A percentile compares a stretch with the other conserved stretches of the same genome.
phyloP scores from a whole-genome alignment of 2,329 filamentous ascomycete species.

The Aspergillus jensenii region DNA sequence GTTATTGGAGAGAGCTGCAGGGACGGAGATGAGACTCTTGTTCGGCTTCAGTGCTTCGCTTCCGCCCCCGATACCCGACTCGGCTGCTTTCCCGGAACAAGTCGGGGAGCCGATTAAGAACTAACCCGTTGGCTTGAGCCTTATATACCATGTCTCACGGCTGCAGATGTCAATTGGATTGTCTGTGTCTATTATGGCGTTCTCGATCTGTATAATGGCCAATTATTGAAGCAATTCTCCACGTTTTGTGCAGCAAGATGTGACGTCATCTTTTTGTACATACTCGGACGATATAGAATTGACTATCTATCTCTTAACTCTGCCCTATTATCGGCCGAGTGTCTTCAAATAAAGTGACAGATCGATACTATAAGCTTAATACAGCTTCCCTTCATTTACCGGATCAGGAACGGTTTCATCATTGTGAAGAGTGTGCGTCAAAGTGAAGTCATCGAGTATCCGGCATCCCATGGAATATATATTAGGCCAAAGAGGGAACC shows the following conservation, averaged over 20 bases:
- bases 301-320: background rate
- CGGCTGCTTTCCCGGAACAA: conserved; percentile 24
- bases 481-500: too few relatives aligned
- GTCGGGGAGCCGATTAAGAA: conserved; percentile 20
- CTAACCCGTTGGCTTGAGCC: conserved; percentile 6
- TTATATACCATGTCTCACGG: background rate
- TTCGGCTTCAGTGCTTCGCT: conserved; percentile 13
- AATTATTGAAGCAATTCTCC: background rate
- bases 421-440: conserved; percentile 19
- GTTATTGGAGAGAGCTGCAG: background rate
- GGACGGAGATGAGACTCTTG: background rate
- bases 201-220: background rate
- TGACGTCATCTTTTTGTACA: background rate
- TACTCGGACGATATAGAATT: background rate
- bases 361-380: background rate
- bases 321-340: background rate
- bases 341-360: background rate
- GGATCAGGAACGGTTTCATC: background rate
- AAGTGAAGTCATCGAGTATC: conserved; percentile 28
- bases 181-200: background rate
- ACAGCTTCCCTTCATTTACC: background rate
- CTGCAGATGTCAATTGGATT: background rate
- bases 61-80: conserved; percentile 18
- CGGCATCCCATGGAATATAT: background rate
- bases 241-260: background rate